Conservation (phyloP, 371 early-diverging fungal genomes). For the Choanephora cucurbitarum region DNA sequence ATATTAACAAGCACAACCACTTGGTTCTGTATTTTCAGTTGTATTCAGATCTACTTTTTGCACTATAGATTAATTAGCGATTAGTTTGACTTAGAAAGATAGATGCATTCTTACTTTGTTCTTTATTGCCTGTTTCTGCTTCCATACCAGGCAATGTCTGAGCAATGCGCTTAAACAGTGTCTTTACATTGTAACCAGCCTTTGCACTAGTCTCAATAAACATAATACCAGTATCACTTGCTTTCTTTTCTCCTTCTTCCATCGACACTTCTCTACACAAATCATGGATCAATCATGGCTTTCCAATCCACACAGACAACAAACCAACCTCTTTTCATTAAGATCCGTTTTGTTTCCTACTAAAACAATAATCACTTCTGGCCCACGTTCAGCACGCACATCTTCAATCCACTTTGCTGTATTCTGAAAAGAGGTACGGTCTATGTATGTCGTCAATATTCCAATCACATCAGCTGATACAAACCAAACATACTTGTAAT, state of each 20-base stretch:
- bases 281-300: no score
- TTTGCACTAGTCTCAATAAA: slow-evolving; percentile 98
- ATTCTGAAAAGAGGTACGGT: slow-evolving; percentile 88
- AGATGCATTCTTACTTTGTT: slow-evolving; percentile 48
- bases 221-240: slow-evolving; percentile 92
- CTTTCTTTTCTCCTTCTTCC: slow-evolving; percentile 95
- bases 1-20: slow-evolving; percentile 1
- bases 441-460: slow-evolving; percentile 38
- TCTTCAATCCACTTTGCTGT: slow-evolving; percentile 98
- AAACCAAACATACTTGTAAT: slow-evolving; percentile 37
- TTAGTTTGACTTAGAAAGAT: not conserved
- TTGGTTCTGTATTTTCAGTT: not conserved
- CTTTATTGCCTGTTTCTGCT: slow-evolving; percentile 25
- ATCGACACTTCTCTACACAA: slow-evolving; percentile 78
- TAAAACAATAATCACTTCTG: slow-evolving; percentile 94
- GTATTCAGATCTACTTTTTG: not conserved
- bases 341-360: slow-evolving; percentile 99
- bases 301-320: no score
- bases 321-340: slow-evolving; percentile 87
- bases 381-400: slow-evolving; percentile 94
- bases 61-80: not conserved
- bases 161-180: slow-evolving; percentile 93
- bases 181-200: slow-evolving; percentile 95
- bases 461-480: slow-evolving; percentile 82
- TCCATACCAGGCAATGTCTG: slow-evolving; percentile 90